phyloP scores from a whole-genome alignment of 257 asterid species.

The Petrea volubilis region DNA sequence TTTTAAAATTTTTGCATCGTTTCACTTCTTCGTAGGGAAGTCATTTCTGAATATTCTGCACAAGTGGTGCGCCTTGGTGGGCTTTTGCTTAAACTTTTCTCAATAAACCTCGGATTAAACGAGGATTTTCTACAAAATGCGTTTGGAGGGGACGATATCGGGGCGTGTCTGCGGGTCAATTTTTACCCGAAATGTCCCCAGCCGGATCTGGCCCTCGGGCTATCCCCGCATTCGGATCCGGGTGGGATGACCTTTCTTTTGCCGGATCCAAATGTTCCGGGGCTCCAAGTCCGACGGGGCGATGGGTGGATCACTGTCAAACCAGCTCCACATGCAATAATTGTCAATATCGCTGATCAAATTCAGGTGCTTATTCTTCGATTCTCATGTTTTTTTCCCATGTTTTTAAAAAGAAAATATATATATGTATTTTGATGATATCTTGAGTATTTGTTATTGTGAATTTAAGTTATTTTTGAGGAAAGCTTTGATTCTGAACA shows the following conservation, averaged over 20 bases:
- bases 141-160: slow-evolving; percentile 57
- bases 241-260: slow-evolving; percentile 64
- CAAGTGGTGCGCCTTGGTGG: slow-evolving; percentile 57
- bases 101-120: slow-evolving; percentile 44
- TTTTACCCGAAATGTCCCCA: slow-evolving; percentile 70
- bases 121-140: slow-evolving; percentile 45
- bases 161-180: slow-evolving; percentile 62
- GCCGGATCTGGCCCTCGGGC: slow-evolving; percentile 62
- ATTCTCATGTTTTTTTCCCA: neutral
- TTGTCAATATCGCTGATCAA: slow-evolving; percentile 67
- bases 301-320: slow-evolving; percentile 57
- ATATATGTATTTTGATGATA: too few relatives aligned
- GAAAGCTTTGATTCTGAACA: too few relatives aligned
- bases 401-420: too few relatives aligned
- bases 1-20: too few relatives aligned
- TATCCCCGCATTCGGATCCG: slow-evolving; percentile 67
- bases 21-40: slow-evolving; percentile 46
- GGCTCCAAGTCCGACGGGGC: slow-evolving; percentile 56
- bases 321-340: slow-evolving; percentile 62
- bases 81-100: slow-evolving; percentile 39
- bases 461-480: too few relatives aligned
- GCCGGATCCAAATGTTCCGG: slow-evolving; percentile 52
- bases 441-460: too few relatives aligned
- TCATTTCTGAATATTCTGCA: slow-evolving; percentile 45
- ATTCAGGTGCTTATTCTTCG: slow-evolving; percentile 45